A percentile compares a stretch with the other conserved stretches of the same genome.
Conservation (phyloP, 768 basidiomycete species). For the Mycena maculata region DNA sequence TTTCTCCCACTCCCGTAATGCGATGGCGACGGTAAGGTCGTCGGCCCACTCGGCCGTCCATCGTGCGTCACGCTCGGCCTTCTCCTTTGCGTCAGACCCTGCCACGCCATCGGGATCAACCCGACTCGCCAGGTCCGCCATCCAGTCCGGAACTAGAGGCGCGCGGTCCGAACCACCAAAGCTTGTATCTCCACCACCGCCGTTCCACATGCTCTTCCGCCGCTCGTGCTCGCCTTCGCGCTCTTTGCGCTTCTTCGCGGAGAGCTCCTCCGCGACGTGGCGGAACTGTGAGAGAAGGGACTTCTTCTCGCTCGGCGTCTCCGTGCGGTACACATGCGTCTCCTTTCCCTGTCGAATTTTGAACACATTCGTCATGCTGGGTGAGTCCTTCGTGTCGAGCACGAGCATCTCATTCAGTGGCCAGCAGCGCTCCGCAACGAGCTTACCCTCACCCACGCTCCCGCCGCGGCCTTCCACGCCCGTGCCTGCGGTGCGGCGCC, state of each 20-base stretch:
- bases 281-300: slow-evolving; percentile 86
- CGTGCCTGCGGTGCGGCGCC: slow-evolving; percentile 69
- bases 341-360: slow-evolving; percentile 95
- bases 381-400: slow-evolving; percentile 94
- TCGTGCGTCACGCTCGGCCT: slow-evolving; percentile 83
- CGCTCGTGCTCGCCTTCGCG: slow-evolving; percentile 94
- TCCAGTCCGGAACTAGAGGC: slow-evolving; percentile 81
- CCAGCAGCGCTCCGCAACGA: slow-evolving; percentile 96
- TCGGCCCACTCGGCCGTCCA: slow-evolving; percentile 94
- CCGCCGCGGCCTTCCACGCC: slow-evolving; percentile 53
- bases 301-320: slow-evolving; percentile 86
- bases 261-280: slow-evolving; percentile 91
- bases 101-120: slow-evolving; percentile 60
- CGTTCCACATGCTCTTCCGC: slow-evolving; percentile 79
- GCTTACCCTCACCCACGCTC: slow-evolving; percentile 72
- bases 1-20: slow-evolving; percentile 88
- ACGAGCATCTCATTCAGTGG: slow-evolving; percentile 93
- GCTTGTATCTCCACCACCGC: slow-evolving; percentile 57
- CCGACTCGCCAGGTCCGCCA: slow-evolving; percentile 73
- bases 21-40: slow-evolving; percentile 90
- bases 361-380: slow-evolving; percentile 96
- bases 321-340: slow-evolving; percentile 92
- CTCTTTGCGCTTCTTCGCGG: slow-evolving; percentile 90
- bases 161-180: slow-evolving; percentile 43
- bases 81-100: slow-evolving; percentile 72